phyloP scores from a whole-genome alignment of 169 alveolate genomes.

The Plasmodium berghei region DNA sequence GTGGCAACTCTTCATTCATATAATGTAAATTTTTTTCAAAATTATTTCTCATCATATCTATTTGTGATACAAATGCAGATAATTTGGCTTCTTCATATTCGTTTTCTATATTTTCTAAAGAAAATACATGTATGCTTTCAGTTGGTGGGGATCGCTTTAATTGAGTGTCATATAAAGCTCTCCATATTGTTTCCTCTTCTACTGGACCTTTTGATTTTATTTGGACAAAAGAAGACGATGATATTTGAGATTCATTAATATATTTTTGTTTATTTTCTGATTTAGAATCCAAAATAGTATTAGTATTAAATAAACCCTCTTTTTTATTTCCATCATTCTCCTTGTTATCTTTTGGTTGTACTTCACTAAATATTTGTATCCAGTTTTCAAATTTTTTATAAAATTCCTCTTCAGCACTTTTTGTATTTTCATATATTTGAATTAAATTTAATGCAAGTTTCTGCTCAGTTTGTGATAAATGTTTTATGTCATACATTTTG shows the following conservation, averaged over 20 bases:
- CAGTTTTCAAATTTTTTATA: conserved; percentile 23
- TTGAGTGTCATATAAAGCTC: conserved; percentile 71
- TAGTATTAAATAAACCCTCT: background rate
- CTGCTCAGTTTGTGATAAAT: conserved; percentile 19
- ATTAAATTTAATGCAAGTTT: conserved; percentile 27
- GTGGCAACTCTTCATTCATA: conserved; percentile 30
- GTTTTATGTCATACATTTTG: conserved; percentile 13
- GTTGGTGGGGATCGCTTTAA: conserved; percentile 65
- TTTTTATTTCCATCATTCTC: background rate
- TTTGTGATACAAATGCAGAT: conserved; percentile 41
- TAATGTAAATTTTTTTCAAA: conserved; percentile 28
- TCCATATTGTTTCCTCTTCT: conserved; percentile 74
- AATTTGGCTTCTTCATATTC: conserved; percentile 48
- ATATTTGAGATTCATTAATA: background rate
- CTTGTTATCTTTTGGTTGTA: background rate
- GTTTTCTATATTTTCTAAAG: conserved; percentile 34
- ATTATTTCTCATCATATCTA: conserved; percentile 12
- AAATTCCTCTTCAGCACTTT: conserved; percentile 22
- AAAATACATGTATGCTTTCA: conserved; percentile 57
- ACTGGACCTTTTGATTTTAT: conserved; percentile 64
- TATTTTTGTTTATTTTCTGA: background rate
- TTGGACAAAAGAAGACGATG: conserved; percentile 41
- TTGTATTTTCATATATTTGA: conserved; percentile 25
- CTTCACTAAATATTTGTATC: conserved; percentile 24
- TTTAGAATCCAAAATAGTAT: background rate